Percentiles rank a stretch among this genome's conserved stretches.
phyloP scores from a whole-genome alignment of 2,329 filamentous ascomycete genomes.

The Alternaria ethzedia region DNA sequence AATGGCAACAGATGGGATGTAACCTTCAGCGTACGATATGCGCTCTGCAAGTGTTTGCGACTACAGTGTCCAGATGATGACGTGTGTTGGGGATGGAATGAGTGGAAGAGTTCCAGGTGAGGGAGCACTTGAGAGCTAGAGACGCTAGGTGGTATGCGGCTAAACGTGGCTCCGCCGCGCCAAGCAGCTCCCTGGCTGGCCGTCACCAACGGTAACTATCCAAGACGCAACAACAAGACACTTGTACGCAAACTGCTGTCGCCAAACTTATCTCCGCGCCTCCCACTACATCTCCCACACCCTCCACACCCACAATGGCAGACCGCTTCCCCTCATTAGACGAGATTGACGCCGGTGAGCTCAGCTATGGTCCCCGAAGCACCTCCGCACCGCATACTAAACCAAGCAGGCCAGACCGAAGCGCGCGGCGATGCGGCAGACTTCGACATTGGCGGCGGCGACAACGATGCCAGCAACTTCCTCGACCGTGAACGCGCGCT shows the following conservation, averaged over 20 bases:
- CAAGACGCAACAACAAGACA: constrained; percentile 17
- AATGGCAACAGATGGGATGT: constrained; percentile 10
- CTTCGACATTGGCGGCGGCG: constrained; percentile 59
- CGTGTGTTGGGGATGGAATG: constrained; percentile 22
- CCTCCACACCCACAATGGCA: constrained; percentile 49
- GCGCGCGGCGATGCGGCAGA: constrained; percentile 57
- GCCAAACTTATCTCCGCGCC: constrained; percentile 6
- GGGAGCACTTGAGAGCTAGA: constrained; percentile 16
- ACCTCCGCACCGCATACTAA: constrained; percentile 33
- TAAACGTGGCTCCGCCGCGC: constrained; percentile 28
- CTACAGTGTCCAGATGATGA: constrained; percentile 20
- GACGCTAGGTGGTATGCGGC: constrained; percentile 29
- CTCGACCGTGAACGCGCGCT: constrained; percentile 87
- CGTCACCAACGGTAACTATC: constrained; percentile 18
- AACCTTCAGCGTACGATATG: constrained; percentile 7
- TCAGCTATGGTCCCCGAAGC: constrained; percentile 28
- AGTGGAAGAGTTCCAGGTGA: constrained; percentile 21
- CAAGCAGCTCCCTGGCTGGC: constrained; percentile 24
- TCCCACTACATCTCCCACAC: neutral
- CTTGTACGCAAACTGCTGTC: constrained; percentile 28
- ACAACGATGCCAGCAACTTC: constrained; percentile 78
- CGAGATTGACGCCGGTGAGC: constrained; percentile 59
- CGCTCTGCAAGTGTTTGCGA: constrained; percentile 15
- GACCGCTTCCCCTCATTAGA: constrained; percentile 61
- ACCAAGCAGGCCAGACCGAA: constrained; percentile 69